Base-by-base conservation (phyloP, 345 rosid species). In the Diplotaxis tenuifolia region DNA sequence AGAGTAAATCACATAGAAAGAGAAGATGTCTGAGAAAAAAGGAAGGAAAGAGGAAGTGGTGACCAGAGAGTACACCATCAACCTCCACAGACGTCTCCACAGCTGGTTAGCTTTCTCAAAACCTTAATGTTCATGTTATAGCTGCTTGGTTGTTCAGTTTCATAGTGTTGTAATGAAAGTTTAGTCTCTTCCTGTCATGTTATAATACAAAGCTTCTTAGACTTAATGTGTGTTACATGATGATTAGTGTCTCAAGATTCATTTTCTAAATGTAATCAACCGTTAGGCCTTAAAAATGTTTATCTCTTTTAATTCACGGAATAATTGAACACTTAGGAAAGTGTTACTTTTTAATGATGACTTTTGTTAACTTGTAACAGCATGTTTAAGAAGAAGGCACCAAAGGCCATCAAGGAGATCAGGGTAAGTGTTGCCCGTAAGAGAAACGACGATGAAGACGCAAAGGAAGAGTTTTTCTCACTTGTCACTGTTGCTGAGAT, bases 311-410 rank as follows among this genome's bases (percentile, higher is more conserved):
- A n/a, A n/a, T n/a, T n/a, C n/a, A n/a, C n/a, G n/a, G n/a, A n/a
- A 32, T 10, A 3, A 10, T 22, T 62, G 28, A 52, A 6, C 16
- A 20, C 4, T 3, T 22, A 12, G 3, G 3, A 20, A 34, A 72
- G 53, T 54, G 63, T 22, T 72, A 12, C 31, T 29, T 1, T 14
- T 36, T 15, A 4, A 36, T n/a, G n/a, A n/a, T n/a, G 12, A 12
- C 11, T 0, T 0, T 31, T 1, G 0, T 47, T 0, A 47, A 20
- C 19, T 49, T 65, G 36, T 28, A 16, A 54, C 81, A 89, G 97
- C 72, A 91, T 91, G 10, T 88, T 91, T 81, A 91, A 91, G 86
- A 88, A 91, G 95, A 88, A 88, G 84, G 97, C 97, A 22, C 92
- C 97, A 12, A 91, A 87, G 67, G 95, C 95, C 7, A 88, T 91